Evolutionary conservation across 768 basidiomycete species (phyloP).

Genomic region (Suillus placidus): DNA sequence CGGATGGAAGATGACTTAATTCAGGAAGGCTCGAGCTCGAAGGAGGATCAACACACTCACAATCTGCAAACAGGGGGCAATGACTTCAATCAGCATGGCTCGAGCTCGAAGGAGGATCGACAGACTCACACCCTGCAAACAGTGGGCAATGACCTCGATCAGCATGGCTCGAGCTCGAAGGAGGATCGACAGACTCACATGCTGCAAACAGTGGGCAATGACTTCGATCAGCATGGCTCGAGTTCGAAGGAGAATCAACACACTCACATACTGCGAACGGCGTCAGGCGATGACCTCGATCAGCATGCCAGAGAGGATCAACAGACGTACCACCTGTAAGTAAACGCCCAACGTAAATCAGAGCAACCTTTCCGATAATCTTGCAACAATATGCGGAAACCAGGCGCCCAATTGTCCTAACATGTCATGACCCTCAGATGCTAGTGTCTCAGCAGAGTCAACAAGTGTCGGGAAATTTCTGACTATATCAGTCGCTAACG

Average conservation of each 20-base stretch:
- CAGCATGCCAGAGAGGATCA: background rate
- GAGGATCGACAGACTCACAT: background rate
- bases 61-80: background rate
- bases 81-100: background rate
- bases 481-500: too few relatives aligned
- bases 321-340: too few relatives aligned
- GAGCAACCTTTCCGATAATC: too few relatives aligned
- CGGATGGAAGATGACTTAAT: background rate
- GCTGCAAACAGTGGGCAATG: background rate
- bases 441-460: too few relatives aligned
- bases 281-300: background rate
- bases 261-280: too few relatives aligned
- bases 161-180: background rate
- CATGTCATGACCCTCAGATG: too few relatives aligned
- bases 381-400: too few relatives aligned
- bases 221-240: too few relatives aligned
- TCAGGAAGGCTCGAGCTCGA: background rate
- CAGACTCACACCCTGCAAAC: background rate
- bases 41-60: background rate
- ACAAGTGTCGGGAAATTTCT: too few relatives aligned
- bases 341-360: too few relatives aligned
- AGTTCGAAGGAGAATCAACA: too few relatives aligned
- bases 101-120: background rate
- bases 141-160: background rate
- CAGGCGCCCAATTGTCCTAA: too few relatives aligned